phyloP scores from a whole-genome alignment of 352 stramenopile genomes.

The Phytophthora sojae region DNA sequence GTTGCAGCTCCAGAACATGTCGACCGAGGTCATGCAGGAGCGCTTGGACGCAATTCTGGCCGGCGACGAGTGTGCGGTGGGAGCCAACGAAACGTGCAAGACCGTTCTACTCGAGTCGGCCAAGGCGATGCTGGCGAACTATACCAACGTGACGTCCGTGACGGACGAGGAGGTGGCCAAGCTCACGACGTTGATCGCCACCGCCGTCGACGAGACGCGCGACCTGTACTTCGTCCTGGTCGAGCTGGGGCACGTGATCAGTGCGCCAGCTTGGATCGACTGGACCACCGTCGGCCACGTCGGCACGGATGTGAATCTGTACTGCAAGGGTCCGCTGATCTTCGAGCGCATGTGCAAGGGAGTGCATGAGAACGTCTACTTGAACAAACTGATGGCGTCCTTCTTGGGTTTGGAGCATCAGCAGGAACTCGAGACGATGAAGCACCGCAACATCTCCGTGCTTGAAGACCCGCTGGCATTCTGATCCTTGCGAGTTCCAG shows the following conservation, averaged over 20 bases:
- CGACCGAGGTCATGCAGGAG: conserved; percentile 62
- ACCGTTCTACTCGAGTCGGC: conserved; percentile 40
- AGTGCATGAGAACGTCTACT: conserved; percentile 71
- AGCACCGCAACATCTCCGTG: conserved; percentile 50
- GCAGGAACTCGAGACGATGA: conserved; percentile 66
- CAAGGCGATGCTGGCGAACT: conserved; percentile 53
- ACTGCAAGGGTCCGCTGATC: conserved; percentile 69
- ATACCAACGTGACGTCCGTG: conserved; percentile 65
- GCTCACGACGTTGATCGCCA: conserved; percentile 46
- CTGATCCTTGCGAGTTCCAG: conserved; percentile 8
- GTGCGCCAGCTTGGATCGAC: conserved; percentile 48
- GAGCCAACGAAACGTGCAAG: conserved; percentile 59
- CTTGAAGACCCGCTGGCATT: conserved; percentile 36
- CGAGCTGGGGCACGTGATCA: conserved; percentile 64
- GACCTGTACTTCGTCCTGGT: conserved; percentile 58
- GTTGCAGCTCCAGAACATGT: conserved; percentile 64
- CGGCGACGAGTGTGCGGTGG: conserved; percentile 38
- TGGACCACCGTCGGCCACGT: conserved; percentile 77
- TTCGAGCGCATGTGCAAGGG: conserved; percentile 74
- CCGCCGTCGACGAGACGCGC: conserved; percentile 52
- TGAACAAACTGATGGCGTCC: conserved; percentile 82
- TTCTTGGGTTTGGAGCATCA: conserved; percentile 69
- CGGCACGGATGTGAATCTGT: conserved; percentile 76
- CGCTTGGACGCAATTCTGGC: conserved; percentile 47
- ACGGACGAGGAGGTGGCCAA: conserved; percentile 31